A percentile compares a stretch with the other conserved stretches of the same genome.
Evolutionary conservation across 768 basidiomycete species (phyloP).

Genomic region (Tricholoma terreum): DNA sequence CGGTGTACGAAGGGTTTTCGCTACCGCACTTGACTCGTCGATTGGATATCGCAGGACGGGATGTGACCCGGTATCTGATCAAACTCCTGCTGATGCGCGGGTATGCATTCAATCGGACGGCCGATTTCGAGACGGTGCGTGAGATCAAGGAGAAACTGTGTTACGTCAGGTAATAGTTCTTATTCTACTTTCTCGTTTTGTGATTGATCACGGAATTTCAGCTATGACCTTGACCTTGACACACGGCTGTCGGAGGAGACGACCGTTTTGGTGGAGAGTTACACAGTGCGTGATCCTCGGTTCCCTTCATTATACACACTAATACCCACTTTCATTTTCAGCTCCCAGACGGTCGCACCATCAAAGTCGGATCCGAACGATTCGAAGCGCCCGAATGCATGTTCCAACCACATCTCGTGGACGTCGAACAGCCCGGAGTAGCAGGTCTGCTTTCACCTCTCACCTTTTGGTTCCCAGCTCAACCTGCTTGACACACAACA

Average conservation of each 20-base stretch:
- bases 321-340: slow-evolving; percentile 27
- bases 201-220: slow-evolving; percentile 24
- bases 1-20: slow-evolving; percentile 95
- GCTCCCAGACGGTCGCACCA: slow-evolving; percentile 93
- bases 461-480: background rate
- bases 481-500: background rate
- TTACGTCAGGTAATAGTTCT: slow-evolving; percentile 74
- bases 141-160: slow-evolving; percentile 99
- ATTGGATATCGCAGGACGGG: slow-evolving; percentile 95
- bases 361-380: slow-evolving; percentile 97
- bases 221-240: slow-evolving; percentile 97
- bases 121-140: slow-evolving; percentile 98
- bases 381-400: slow-evolving; percentile 99
- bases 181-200: background rate
- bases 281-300: slow-evolving; percentile 61
- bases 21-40: slow-evolving; percentile 93
- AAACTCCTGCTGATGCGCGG: slow-evolving; percentile 99
- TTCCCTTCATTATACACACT: background rate
- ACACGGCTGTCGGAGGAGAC: slow-evolving; percentile 93
- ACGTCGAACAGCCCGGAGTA: slow-evolving; percentile 94
- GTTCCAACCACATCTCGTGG: slow-evolving; percentile 99
- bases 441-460: slow-evolving; percentile 57
- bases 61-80: slow-evolving; percentile 98
- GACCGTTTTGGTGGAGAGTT: slow-evolving; percentile 92
- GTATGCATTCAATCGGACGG: slow-evolving; percentile 99